Evolutionary conservation across 2,329 filamentous ascomycete genomes (phyloP).

Genomic region (Plenodomus lindquistii): DNA sequence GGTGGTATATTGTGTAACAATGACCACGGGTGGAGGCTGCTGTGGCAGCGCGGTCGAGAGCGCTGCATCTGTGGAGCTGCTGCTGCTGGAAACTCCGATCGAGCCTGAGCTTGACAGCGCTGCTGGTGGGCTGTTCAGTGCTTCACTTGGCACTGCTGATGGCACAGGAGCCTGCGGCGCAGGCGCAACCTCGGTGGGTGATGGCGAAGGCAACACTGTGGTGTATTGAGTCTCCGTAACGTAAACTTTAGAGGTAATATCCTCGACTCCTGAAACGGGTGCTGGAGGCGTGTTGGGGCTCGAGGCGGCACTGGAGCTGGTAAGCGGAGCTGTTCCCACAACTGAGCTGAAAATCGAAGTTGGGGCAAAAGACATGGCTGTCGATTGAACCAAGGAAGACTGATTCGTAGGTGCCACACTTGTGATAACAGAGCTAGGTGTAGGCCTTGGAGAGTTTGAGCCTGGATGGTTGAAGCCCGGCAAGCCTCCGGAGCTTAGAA

Average conservation of each 20-base stretch:
- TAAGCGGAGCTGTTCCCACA: neutral
- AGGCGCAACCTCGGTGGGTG: slow-evolving; percentile 4
- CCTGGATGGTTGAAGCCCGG: slow-evolving; percentile 26
- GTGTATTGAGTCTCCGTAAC: slow-evolving; percentile 37
- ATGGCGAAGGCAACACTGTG: slow-evolving; percentile 25
- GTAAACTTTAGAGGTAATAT: slow-evolving; percentile 19
- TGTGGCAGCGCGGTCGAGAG: slow-evolving; percentile 17
- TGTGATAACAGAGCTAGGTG: slow-evolving; percentile 1
- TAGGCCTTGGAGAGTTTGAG: slow-evolving; percentile 6
- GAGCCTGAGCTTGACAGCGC: slow-evolving; percentile 2
- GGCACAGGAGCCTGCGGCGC: slow-evolving; percentile 2
- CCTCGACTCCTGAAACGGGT: neutral
- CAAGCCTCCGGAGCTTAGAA: slow-evolving; percentile 19
- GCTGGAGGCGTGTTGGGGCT: neutral
- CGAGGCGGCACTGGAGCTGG: neutral
- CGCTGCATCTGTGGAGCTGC: slow-evolving; percentile 6
- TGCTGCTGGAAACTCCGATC: slow-evolving; percentile 1
- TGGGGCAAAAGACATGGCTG: slow-evolving; percentile 2
- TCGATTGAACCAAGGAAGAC: slow-evolving; percentile 5
- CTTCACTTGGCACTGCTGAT: slow-evolving; percentile 8
- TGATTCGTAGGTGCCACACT: slow-evolving; percentile 1
- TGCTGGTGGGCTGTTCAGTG: slow-evolving; percentile 1
- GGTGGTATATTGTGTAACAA: slow-evolving; percentile 38
- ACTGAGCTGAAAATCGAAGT: slow-evolving; percentile 7
- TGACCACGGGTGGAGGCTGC: slow-evolving; percentile 31